Conservation (phyloP, 345 rosid species). For the Lepidium sativum region DNA sequence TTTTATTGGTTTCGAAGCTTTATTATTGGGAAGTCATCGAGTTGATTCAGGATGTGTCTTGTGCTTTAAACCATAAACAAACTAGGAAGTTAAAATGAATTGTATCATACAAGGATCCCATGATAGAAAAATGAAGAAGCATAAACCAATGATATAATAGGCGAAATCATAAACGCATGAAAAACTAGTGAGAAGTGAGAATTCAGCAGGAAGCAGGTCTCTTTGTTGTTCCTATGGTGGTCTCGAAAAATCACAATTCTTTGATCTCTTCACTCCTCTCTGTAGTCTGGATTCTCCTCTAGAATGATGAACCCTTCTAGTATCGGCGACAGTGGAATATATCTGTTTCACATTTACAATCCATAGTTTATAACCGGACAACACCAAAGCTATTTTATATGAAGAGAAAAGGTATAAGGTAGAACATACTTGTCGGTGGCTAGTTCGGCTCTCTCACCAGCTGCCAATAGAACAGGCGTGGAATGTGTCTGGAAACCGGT, state of each 20-base stretch:
- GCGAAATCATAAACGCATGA: background rate
- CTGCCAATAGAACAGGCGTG: constrained; percentile 90
- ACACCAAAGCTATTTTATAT: background rate
- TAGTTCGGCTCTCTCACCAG: constrained; percentile 89
- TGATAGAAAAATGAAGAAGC: background rate
- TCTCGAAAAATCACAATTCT: background rate
- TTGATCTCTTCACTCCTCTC: constrained; percentile 41
- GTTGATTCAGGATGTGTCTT: background rate
- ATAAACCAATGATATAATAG: background rate
- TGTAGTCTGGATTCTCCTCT: constrained; percentile 72
- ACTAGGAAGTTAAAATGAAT: no score
- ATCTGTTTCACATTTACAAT: constrained; percentile 36
- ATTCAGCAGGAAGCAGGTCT: background rate
- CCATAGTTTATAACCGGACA: background rate
- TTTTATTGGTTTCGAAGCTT: no score
- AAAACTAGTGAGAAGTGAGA: background rate
- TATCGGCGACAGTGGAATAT: constrained; percentile 80
- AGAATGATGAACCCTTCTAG: constrained; percentile 89
- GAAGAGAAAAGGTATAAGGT: background rate
- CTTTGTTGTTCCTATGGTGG: background rate
- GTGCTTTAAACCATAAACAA: background rate
- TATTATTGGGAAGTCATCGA: background rate
- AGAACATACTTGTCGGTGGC: constrained; percentile 80
- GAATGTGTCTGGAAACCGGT: constrained; percentile 97
- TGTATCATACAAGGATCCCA: background rate